phyloP scores from a whole-genome alignment of 768 basidiomycete species.

The Phallus indusiatus region DNA sequence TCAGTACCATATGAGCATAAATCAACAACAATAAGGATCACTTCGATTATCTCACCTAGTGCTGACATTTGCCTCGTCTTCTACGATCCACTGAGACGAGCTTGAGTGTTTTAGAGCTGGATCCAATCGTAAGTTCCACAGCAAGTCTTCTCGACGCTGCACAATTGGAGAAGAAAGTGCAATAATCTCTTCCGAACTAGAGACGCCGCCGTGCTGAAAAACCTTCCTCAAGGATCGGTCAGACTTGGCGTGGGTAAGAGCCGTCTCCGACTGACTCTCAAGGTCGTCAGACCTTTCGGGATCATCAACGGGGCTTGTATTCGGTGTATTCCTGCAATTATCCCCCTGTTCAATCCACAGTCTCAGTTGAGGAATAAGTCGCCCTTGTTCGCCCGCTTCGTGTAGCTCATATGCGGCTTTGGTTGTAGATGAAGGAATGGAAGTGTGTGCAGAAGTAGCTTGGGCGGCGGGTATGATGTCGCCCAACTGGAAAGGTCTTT shows the following conservation, averaged over 20 bases:
- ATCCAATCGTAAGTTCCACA: conserved; percentile 6
- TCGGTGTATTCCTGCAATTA: not conserved
- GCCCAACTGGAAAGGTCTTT: conserved; percentile 9
- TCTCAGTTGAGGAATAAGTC: conserved; percentile 48
- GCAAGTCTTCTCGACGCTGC: conserved; percentile 1
- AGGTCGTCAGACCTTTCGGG: not conserved
- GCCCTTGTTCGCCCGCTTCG: conserved; percentile 25
- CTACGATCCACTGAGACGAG: conserved; percentile 4
- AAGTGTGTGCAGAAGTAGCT: not conserved
- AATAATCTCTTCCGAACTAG: not conserved
- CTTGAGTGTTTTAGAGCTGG: not conserved
- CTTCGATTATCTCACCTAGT: not conserved
- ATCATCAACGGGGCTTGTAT: not conserved
- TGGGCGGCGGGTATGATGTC: not conserved
- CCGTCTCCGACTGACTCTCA: not conserved
- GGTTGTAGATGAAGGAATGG: conserved; percentile 9
- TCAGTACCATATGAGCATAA: not conserved
- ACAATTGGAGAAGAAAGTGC: conserved; percentile 1
- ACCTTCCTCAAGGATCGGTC: not conserved
- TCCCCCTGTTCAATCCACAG: conserved; percentile 30
- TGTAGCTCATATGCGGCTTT: conserved; percentile 50
- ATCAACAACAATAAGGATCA: not conserved
- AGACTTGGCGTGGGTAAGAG: not conserved
- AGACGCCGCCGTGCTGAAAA: not conserved
- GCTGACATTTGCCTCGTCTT: not conserved